Conservation (phyloP, 1,284 basidiomycete genomes). For the Filobasidium uniguttulatum region DNA sequence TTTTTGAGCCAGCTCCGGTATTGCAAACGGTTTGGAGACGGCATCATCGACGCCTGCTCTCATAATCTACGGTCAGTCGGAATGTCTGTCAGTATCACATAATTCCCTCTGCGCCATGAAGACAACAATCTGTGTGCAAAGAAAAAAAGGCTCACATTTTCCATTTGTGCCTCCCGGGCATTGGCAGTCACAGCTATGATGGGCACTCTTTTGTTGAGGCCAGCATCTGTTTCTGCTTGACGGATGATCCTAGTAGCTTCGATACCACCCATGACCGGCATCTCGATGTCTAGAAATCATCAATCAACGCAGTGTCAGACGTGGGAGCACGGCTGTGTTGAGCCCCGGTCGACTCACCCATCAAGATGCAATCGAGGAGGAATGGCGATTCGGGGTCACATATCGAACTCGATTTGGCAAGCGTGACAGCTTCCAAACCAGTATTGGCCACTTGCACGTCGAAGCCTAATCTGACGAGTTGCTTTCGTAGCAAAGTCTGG, state of each 20-base stretch:
- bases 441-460: slow-evolving; percentile 17
- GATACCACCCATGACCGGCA: slow-evolving; percentile 18
- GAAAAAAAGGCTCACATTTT: slow-evolving; percentile 6
- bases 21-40: slow-evolving; percentile 17
- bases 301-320: too few relatives aligned
- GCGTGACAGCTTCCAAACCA: slow-evolving; percentile 19
- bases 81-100: too few relatives aligned
- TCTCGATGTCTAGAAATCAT: slow-evolving; percentile 16
- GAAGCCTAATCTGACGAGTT: slow-evolving; percentile 18
- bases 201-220: slow-evolving; percentile 3
- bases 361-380: slow-evolving; percentile 14
- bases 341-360: slow-evolving; percentile 10
- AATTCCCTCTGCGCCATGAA: background rate
- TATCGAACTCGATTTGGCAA: background rate
- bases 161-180: slow-evolving; percentile 14
- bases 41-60: slow-evolving; percentile 15
- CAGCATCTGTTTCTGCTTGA: background rate
- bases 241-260: slow-evolving; percentile 15
- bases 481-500: slow-evolving; percentile 17
- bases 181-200: slow-evolving; percentile 20
- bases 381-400: slow-evolving; percentile 6
- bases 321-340: too few relatives aligned
- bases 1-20: slow-evolving; percentile 10
- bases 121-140: background rate
- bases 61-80: slow-evolving; percentile 11